Percentiles rank a stretch among this genome's conserved stretches.
phyloP scores from a whole-genome alignment of 768 basidiomycete genomes.

The Lactarius psammicola region DNA sequence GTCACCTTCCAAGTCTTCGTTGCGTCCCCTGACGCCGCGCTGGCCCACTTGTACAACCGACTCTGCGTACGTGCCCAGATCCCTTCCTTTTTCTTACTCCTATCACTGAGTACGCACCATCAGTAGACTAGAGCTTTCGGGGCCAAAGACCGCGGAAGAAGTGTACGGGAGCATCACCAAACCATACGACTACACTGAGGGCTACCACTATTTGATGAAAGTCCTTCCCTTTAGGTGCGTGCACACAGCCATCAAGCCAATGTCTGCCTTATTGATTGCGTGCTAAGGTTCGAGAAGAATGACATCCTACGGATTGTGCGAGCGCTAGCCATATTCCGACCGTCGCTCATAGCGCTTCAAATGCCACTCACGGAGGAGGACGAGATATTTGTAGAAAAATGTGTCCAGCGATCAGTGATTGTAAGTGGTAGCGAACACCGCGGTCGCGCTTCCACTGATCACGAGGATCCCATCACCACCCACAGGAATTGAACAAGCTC shows the following conservation, averaged over 20 bases:
- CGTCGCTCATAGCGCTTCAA: slow-evolving; percentile 96
- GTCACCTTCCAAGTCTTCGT: slow-evolving; percentile 13
- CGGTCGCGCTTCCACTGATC: slow-evolving; percentile 16
- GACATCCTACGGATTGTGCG: slow-evolving; percentile 93
- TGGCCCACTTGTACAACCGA: slow-evolving; percentile 25
- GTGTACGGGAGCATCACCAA: slow-evolving; percentile 62
- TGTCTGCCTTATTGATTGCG: background rate
- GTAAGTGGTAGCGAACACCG: slow-evolving; percentile 44
- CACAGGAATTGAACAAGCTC: slow-evolving; percentile 91
- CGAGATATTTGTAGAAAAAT: slow-evolving; percentile 94
- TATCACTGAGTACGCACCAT: slow-evolving; percentile 19
- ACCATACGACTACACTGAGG: slow-evolving; percentile 94
- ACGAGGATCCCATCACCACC: slow-evolving; percentile 2
- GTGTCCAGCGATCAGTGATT: slow-evolving; percentile 89
- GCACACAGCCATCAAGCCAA: background rate
- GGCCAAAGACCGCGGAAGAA: slow-evolving; percentile 37
- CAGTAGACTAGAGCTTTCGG: slow-evolving; percentile 24
- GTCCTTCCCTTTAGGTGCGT: slow-evolving; percentile 81
- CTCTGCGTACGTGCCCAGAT: slow-evolving; percentile 23
- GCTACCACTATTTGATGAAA: slow-evolving; percentile 96
- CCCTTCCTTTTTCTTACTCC: background rate
- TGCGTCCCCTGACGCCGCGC: slow-evolving; percentile 27
- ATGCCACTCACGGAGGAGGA: slow-evolving; percentile 97
- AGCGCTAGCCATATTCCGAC: slow-evolving; percentile 90
- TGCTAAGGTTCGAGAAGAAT: slow-evolving; percentile 85